A percentile compares a stretch with the other conserved stretches of the same genome.
These are phyloP conservation scores for Pelargonium nanum DNA, from an alignment of 345 rosid genomes.

Conservation along the genomic window DNA sequence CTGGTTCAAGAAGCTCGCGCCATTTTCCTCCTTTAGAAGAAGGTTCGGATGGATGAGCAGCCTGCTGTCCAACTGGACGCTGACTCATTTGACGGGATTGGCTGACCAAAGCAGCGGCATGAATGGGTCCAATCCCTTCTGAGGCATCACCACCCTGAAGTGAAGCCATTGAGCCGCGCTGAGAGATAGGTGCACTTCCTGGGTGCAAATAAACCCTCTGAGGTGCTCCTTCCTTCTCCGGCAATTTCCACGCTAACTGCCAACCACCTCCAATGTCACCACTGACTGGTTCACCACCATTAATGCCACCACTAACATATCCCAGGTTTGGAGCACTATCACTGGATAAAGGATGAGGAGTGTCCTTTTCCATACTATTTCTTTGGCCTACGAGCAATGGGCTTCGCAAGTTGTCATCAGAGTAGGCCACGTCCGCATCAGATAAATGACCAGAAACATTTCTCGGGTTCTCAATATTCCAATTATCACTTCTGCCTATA, in stretches of 20 bases:
- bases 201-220: slow-evolving; percentile 30
- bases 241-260: slow-evolving; percentile 31
- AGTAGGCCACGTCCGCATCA: slow-evolving; percentile 8
- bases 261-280: slow-evolving; percentile 40
- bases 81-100: slow-evolving; percentile 11
- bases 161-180: slow-evolving; percentile 21
- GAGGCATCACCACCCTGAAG: slow-evolving; percentile 7
- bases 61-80: slow-evolving; percentile 1
- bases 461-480: slow-evolving; percentile 22
- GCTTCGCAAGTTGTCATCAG: slow-evolving; percentile 18
- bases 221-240: slow-evolving; percentile 20
- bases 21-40: slow-evolving; percentile 12
- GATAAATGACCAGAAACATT: slow-evolving; percentile 8
- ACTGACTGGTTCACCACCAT: slow-evolving; percentile 13
- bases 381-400: slow-evolving; percentile 22
- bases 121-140: slow-evolving; percentile 18
- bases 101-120: slow-evolving; percentile 31
- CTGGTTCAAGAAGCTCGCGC: slow-evolving; percentile 27
- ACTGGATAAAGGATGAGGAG: neutral
- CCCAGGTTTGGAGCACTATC: slow-evolving; percentile 9
- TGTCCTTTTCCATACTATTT: slow-evolving; percentile 11
- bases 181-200: slow-evolving; percentile 15
- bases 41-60: slow-evolving; percentile 4
- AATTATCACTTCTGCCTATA: slow-evolving; percentile 11
- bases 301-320: slow-evolving; percentile 13